Conservation (phyloP, 805 yeast genomes). For the Ogataea kodamae region DNA sequence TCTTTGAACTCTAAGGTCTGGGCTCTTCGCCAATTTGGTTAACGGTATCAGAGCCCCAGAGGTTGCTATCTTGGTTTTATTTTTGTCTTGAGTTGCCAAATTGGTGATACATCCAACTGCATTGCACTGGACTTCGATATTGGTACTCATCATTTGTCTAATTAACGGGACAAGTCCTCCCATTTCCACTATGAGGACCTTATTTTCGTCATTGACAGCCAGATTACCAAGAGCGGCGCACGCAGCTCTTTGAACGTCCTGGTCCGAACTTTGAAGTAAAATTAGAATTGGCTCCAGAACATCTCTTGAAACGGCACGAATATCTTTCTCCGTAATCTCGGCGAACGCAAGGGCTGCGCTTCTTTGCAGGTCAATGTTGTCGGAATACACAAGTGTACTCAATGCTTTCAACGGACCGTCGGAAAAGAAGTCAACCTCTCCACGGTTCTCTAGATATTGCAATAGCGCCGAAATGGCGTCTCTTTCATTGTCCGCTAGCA, state of each 20-base stretch:
- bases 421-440: conserved; percentile 85
- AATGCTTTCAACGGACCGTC: conserved; percentile 85
- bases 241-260: conserved; percentile 97
- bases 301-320: conserved; percentile 82
- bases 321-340: conserved; percentile 95
- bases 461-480: conserved; percentile 91
- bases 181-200: conserved; percentile 91
- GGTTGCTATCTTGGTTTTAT: conserved; percentile 92
- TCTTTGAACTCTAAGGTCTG: conserved; percentile 94
- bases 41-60: conserved; percentile 94
- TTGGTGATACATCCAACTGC: conserved; percentile 99
- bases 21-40: conserved; percentile 89
- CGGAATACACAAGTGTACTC: conserved; percentile 90
- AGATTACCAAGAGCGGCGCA: conserved; percentile 98
- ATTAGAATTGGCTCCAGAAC: conserved; percentile 92
- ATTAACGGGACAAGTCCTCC: conserved; percentile 96
- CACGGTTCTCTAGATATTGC: conserved; percentile 83
- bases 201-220: conserved; percentile 95
- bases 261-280: conserved; percentile 78
- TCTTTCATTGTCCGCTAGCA: conserved; percentile 91
- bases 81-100: conserved; percentile 96
- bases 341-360: conserved; percentile 98
- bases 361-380: conserved; percentile 90
- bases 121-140: conserved; percentile 97
- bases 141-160: conserved; percentile 95